Percentiles rank a stretch among this genome's conserved stretches.
Conservation (phyloP, 2,329 filamentous ascomycete genomes). For the Colletotrichum sp. region DNA sequence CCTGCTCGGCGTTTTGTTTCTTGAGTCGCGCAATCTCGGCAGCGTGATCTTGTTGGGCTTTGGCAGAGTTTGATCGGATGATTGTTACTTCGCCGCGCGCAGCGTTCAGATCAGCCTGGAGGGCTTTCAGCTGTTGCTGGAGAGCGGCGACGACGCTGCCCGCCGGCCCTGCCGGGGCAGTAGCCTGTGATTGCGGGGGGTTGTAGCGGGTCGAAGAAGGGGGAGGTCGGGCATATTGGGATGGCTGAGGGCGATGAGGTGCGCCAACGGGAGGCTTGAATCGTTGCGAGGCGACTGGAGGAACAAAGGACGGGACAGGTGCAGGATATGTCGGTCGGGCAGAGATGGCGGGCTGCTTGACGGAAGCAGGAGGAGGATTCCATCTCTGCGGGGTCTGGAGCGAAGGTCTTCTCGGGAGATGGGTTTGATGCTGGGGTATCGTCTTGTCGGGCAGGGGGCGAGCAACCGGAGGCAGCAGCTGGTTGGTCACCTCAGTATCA, state of each 20-base stretch:
- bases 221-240: conserved; percentile 45
- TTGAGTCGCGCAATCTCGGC: conserved; percentile 65
- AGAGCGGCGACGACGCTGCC: conserved; percentile 48
- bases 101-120: conserved; percentile 62
- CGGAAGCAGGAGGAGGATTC: conserved; percentile 32
- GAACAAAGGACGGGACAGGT: conserved; percentile 10
- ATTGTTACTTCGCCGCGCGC: conserved; percentile 78
- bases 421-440: conserved; percentile 35
- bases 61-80: conserved; percentile 72
- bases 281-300: conserved; percentile 17
- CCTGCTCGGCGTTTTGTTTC: conserved; percentile 67
- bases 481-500: conserved; percentile 60
- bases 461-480: conserved; percentile 44
- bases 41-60: conserved; percentile 65
- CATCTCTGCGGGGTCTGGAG: conserved; percentile 30
- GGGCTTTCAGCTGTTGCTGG: conserved; percentile 55
- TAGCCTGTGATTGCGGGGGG: conserved; percentile 37
- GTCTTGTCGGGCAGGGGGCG: conserved; percentile 39
- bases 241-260: conserved; percentile 37
- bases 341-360: conserved; percentile 12
- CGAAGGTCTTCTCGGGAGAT: conserved; percentile 20
- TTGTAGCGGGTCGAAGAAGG: conserved; percentile 31
- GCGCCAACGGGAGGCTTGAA: conserved; percentile 27
- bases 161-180: conserved; percentile 20
- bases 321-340: conserved; percentile 18